Evolutionary conservation across 2,329 filamentous ascomycete species (phyloP), one percentile per base, ranked within the genome.

Genomic region (Exophiala dermatitidis): DNA sequence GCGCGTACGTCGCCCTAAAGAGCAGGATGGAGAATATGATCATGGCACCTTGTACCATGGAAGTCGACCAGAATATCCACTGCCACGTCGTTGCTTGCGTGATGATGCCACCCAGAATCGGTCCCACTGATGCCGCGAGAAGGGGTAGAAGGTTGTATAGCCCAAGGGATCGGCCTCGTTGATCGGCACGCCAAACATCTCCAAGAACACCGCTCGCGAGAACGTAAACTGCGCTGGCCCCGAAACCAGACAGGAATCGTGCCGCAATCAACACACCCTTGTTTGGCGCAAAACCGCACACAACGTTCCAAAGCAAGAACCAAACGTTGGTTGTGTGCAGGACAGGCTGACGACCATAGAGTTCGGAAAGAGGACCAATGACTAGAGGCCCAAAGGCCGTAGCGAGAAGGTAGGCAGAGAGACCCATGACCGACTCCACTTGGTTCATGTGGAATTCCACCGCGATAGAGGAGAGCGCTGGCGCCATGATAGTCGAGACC

Each of bases 361-460:
- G 60, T 62, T 77, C 76, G 8, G 71, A 75, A 9, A 76, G 60
- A 0, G 72, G 76, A 1, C 69, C 74, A 54, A 71, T 68, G 52
- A 71, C 61, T 9, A 75, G 62, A 1, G 72, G 74, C 1, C 71
- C 73, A 46, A 76, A 57, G 5, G 71, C 72, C 56, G 70, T 74
- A 19, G 70, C 71, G 1, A 77, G 65, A 8, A 77, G 62, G 52
- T 74, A 77, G 45, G 76, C 46, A 32, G 50, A 48, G 63, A 79
- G 68, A 41, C 69, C 66, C 26, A 75, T 67, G 59, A 74, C 43
- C 1, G 60, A 61, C 48, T 69, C 63, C 29, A 71, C 50, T 1
- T 47, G 60, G 41, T 67, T 69, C 8, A 91, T 71, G 52, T 76
- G 83, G 61, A 93, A 94, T 62, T 90, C 85, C 46, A 77, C 36